These are phyloP conservation scores for Xylaria castorea DNA, from an alignment of 495 filamentous ascomycete species.

Conservation along the genomic window DNA sequence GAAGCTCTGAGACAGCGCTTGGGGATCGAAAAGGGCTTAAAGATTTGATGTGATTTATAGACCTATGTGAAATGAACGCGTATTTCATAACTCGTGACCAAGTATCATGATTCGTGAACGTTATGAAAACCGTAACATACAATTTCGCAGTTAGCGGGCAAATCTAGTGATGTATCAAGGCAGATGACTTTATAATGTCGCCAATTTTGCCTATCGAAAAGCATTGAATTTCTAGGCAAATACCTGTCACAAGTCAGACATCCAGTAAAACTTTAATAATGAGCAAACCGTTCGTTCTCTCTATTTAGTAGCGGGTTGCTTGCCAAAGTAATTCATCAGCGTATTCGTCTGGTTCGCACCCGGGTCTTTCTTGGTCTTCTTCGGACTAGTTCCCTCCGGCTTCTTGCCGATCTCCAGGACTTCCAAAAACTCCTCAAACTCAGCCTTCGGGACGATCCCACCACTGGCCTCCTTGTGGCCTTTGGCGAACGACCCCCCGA, in stretches of 20 bases:
- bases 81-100: neutral
- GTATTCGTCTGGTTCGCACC: conserved; percentile 53
- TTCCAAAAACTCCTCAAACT: conserved; percentile 64
- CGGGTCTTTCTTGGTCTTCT: conserved; percentile 41
- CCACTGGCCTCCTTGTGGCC: conserved; percentile 67
- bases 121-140: neutral
- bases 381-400: conserved; percentile 40
- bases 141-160: no score
- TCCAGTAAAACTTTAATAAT: neutral
- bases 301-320: conserved; percentile 25
- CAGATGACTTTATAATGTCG: neutral
- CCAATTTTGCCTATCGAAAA: neutral
- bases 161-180: no score
- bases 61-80: neutral
- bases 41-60: neutral
- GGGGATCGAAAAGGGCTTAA: neutral
- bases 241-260: neutral
- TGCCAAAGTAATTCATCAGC: conserved; percentile 54
- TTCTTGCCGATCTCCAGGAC: conserved; percentile 61
- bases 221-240: neutral
- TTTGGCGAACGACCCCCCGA: conserved; percentile 62
- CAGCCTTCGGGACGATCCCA: conserved; percentile 57
- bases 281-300: neutral
- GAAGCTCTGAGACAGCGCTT: conserved; percentile 37
- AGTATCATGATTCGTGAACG: neutral